Evolutionary conservation across 495 filamentous ascomycete genomes (phyloP), one percentile per base, ranked within the genome.

Genomic region (Copromyces sp.): DNA sequence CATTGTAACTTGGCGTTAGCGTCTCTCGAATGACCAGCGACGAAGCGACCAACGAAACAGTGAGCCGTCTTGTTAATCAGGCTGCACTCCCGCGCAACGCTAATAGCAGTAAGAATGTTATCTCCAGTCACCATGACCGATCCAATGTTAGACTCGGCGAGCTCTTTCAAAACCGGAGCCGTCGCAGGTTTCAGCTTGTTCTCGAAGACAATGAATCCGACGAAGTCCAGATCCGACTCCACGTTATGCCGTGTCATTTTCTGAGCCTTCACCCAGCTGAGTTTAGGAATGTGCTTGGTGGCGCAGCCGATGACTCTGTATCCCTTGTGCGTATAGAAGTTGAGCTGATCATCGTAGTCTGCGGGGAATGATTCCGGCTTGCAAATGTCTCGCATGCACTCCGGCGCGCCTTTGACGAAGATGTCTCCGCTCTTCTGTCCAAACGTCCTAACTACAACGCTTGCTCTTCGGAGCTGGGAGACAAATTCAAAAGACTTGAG

Each of bases 231-330:
- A 72, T 90, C 85, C 3, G 87, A 89, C 79, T 99, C 96, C 20
- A 92, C 94, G 53, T 97, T 91, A 14, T 87, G 80, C 14, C 96
- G 91, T 71, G 89, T 92, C 89, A 98, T 93, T 82, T 95, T 97
- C 78, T 97, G 94, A 14, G 93, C 91, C 79, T 94, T 97, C 72
- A 95, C 89, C 95, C 94, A 97, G 75, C 90, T 94, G 24, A 97
- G 84, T 75, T 92, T 95, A 68, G 86, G 86, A 69, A 97, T 88
- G 77, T 95, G 91, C 81, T 93, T 97, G 4, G 92, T 92, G 4
- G 96, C 96, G 80, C 94, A 98, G 3, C 90, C 96, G 81, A 99
- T 99, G n/a, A 99, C 96, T 74, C 96, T 90, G 80, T 93, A 99
- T 42, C 96, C 96, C 75, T 93, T 89, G 75, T 98, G 94, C 2